Conservation (phyloP, 1,284 basidiomycete species). For the Rhizopogon hawkerae region DNA sequence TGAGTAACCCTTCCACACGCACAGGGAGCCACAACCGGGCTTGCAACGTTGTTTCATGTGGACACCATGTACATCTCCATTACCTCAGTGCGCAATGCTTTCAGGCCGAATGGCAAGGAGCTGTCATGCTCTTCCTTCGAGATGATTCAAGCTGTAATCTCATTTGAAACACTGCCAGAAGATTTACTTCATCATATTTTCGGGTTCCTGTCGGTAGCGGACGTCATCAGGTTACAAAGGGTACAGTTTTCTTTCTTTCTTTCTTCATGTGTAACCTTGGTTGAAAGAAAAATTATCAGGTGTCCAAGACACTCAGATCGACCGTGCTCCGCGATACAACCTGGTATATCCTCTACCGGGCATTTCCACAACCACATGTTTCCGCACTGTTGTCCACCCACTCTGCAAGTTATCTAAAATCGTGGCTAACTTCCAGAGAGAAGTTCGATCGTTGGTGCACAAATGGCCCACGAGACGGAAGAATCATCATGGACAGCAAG, state of each 20-base stretch:
- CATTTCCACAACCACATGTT: background rate
- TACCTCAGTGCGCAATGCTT: conserved; percentile 1
- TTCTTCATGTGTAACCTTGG: background rate
- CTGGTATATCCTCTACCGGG: background rate
- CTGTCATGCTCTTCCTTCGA: conserved; percentile 1
- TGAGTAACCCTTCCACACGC: conserved; percentile 1
- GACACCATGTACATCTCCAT: conserved; percentile 2
- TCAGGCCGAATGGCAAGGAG: background rate
- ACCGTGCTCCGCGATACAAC: background rate
- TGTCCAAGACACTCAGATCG: background rate
- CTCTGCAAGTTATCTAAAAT: background rate
- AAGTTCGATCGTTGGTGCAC: conserved; percentile 1
- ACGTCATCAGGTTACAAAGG: background rate
- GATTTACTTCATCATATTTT: background rate
- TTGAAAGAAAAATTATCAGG: background rate
- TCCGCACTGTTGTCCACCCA: background rate
- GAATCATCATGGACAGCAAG: background rate
- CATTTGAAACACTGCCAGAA: conserved; percentile 1
- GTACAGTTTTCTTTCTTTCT: background rate
- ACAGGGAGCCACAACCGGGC: background rate
- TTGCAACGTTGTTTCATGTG: conserved; percentile 1
- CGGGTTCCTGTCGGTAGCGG: background rate
- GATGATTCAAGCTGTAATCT: conserved; percentile 2
- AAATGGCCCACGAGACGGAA: conserved; percentile 2
- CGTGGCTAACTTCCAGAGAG: conserved; percentile 1